Evolutionary conservation across 106 monocot genomes (phyloP), one percentile per base, ranked within the genome.

Genomic region (Platanthera guangdongensis): DNA sequence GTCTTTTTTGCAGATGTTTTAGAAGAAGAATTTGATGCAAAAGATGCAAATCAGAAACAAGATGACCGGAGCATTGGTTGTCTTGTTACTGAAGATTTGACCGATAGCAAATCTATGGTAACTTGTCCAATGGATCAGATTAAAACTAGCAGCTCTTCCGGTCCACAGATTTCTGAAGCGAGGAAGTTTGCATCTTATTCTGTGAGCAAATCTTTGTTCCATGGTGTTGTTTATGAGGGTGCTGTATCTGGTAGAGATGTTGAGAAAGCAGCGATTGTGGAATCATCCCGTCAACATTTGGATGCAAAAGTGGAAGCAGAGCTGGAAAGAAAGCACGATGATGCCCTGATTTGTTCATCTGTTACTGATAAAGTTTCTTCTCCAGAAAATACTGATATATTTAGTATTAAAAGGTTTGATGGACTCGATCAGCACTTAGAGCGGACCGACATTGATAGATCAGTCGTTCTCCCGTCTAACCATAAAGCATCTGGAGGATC

Each of bases 191-290:
- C 69, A 57, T 81, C 81, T 55, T 47, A 76, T 47, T 57, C 47
- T 52, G 28, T 25, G 28, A 47, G 15, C n/a, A 80, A 67, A 51
- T 80, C 74, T 30, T 63, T 39, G 63, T 49, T 60, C 49, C 52
- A 50, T 51, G 48, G 57, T 16, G n/a, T 45, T 62, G 28, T 50
- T 50, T 39, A 9, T 67, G n/a, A 65, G 19, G 14, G 21, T 71
- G 50, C 57, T 67, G 50, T 50, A 28, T 79, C 76, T 3, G 73
- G n/a, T 25, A 18, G 4, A 70, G 77, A 77, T 39, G 16, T 64
- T 48, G 74, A 84, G 77, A 82, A 78, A 4, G 9, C 62, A 52
- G 81, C 25, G 39, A 57, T 48, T 51, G 80, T 51, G 49, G 78
- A 57, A 50, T 30, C 71, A 6, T 32, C 60, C 39, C 57, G 4